phyloP scores from a whole-genome alignment of 192 early-diverging fungal species.

The Backusella psychrophila region DNA sequence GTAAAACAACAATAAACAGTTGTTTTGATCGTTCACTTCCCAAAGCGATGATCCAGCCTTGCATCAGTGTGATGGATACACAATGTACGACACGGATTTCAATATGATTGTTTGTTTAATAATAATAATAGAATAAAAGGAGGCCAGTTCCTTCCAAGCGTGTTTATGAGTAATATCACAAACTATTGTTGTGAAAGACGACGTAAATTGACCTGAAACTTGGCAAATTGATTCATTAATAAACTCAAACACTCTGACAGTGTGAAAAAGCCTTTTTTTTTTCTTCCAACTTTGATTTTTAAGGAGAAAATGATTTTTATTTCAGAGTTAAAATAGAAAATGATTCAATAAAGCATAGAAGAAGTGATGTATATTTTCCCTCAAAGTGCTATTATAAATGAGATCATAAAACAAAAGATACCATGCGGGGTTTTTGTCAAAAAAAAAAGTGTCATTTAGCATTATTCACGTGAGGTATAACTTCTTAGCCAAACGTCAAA shows the following conservation, averaged over 20 bases:
- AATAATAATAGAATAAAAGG: neutral
- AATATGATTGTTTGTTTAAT: too few species aligned
- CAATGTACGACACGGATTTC: neutral
- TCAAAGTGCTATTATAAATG: neutral
- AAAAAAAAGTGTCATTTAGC: too few species aligned
- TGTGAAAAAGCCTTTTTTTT: neutral
- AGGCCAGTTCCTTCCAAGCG: neutral
- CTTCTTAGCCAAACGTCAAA: neutral
- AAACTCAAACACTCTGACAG: too few species aligned
- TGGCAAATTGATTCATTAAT: neutral
- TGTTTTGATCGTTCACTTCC: too few species aligned
- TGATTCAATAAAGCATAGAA: neutral
- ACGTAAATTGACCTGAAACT: neutral
- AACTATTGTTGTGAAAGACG: neutral
- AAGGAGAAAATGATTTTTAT: neutral
- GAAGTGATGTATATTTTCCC: neutral
- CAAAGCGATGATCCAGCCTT: neutral
- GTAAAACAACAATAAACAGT: too few species aligned
- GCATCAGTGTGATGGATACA: neutral
- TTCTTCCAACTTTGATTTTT: neutral
- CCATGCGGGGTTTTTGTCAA: too few species aligned
- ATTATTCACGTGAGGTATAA: too few species aligned
- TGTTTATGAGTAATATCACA: neutral
- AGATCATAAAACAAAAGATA: too few species aligned
- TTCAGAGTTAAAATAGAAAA: neutral